A percentile compares a stretch with the other conserved stretches of the same genome.
Evolutionary conservation across 2,329 filamentous ascomycete species (phyloP).

Genomic region (Pyrenophora teres): DNA sequence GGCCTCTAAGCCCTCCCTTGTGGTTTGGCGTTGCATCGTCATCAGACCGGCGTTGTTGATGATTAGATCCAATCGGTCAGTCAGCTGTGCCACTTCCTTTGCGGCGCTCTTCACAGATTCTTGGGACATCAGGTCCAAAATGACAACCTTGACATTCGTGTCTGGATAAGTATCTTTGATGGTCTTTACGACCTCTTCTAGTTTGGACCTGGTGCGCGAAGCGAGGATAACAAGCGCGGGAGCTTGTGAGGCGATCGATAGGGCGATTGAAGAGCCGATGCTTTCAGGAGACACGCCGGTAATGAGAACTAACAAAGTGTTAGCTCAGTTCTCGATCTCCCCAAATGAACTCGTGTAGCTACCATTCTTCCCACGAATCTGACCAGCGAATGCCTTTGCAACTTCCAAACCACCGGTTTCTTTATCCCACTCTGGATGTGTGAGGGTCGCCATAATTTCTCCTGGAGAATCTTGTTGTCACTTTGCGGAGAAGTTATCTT

Average conservation of each 20-base stretch:
- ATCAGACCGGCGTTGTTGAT: slow-evolving; percentile 53
- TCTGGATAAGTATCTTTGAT: slow-evolving; percentile 42
- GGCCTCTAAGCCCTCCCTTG: slow-evolving; percentile 53
- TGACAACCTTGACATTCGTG: slow-evolving; percentile 21
- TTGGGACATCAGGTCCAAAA: slow-evolving; percentile 49
- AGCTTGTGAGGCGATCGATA: slow-evolving; percentile 33
- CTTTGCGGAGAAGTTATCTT: too few species aligned
- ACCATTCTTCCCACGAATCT: slow-evolving; percentile 38
- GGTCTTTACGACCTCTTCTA: slow-evolving; percentile 45
- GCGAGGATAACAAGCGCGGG: slow-evolving; percentile 39
- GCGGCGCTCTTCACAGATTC: slow-evolving; percentile 45
- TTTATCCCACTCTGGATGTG: slow-evolving; percentile 42
- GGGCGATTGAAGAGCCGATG: slow-evolving; percentile 39
- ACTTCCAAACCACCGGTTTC: slow-evolving; percentile 40
- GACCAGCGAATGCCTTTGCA: slow-evolving; percentile 35
- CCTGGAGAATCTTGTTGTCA: too few species aligned
- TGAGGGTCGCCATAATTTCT: slow-evolving; percentile 24
- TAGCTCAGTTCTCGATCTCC: background rate
- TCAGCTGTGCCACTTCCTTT: slow-evolving; percentile 27
- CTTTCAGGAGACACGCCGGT: slow-evolving; percentile 39
- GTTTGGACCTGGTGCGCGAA: slow-evolving; percentile 53
- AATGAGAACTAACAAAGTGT: slow-evolving; percentile 44
- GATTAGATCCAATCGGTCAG: slow-evolving; percentile 50
- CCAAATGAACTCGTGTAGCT: background rate
- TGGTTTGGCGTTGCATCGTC: slow-evolving; percentile 34